Evolutionary conservation across 1,284 basidiomycete species (phyloP), one percentile per base, ranked within the genome.

Genomic region (Ustilago crameri): DNA sequence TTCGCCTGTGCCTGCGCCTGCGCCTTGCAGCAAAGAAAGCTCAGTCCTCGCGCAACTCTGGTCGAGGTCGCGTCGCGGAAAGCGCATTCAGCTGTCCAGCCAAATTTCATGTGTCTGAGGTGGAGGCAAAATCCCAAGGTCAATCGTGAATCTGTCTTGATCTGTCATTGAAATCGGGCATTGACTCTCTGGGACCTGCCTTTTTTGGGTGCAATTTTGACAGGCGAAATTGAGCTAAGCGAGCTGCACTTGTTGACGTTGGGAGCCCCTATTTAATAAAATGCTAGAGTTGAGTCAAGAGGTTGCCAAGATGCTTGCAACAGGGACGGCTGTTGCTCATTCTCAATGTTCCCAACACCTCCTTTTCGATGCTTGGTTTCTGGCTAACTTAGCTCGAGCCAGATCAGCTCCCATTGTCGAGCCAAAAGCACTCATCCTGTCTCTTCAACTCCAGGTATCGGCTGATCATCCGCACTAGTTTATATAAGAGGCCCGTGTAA

Each of bases 321-420:
- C n/a, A n/a, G n/a, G n/a, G n/a, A n/a, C n/a, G n/a, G n/a, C n/a
- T 51, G 44, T 37, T 48, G 24, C 15, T 48, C 27, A n/a, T n/a
- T n/a, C n/a, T n/a, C n/a, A n/a, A n/a, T n/a, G n/a, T 56, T 60
- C 57, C 41, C 63, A 51, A 22, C 35, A 52, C 52, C 57, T 60
- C 52, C 64, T 64, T 58, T 62, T 35, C 18, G 17, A 35, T 47
- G 4, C 32, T 35, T 14, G 2, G 18, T 23, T 2, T 20, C 20
- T 22, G 8, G 41, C 22, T 40, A 9, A 18, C n/a, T n/a, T n/a
- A n/a, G n/a, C n/a, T n/a, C n/a, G n/a, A n/a, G n/a, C n/a, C n/a
- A n/a, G n/a, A n/a, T n/a, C n/a, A n/a, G n/a, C n/a, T n/a, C n/a
- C n/a, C n/a, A n/a, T n/a, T n/a, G n/a, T n/a, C n/a, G n/a, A n/a